These are phyloP conservation scores for Solanum etuberosum DNA, from an alignment of 257 asterid genomes.

Conservation along the genomic window DNA sequence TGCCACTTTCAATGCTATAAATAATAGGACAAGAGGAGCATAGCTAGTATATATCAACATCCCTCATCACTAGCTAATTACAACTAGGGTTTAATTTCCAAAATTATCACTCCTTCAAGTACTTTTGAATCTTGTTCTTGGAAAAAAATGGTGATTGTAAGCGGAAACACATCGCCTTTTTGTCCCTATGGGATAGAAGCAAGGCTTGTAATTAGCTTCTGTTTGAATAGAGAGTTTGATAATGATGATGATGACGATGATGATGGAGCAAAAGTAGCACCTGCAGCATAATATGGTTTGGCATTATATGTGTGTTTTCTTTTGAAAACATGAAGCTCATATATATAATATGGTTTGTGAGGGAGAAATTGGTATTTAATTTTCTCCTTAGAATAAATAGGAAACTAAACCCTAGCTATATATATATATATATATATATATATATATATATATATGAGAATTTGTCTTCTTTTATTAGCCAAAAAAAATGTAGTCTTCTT, in stretches of 20 bases:
- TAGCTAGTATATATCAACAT: neutral
- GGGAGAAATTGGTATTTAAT: neutral
- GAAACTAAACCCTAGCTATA: neutral
- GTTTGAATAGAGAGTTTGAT: neutral
- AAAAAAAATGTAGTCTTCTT: neutral
- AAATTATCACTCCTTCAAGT: neutral
- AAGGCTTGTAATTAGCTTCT: neutral
- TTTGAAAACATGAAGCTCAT: neutral
- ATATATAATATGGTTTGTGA: neutral
- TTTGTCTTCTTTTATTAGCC: neutral
- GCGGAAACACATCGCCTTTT: neutral
- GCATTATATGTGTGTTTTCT: neutral
- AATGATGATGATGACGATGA: slow-evolving; percentile 10
- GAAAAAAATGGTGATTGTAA: neutral
- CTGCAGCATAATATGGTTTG: slow-evolving; percentile 6
- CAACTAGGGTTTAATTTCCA: neutral
- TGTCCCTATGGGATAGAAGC: neutral
- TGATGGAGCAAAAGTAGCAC: slow-evolving; percentile 11
- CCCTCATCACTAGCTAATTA: neutral
- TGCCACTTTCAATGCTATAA: neutral
- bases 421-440: neutral
- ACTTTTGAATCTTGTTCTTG: neutral
- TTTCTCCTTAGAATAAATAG: neutral
- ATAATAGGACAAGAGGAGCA: neutral
- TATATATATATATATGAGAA: neutral